Evolutionary conservation across 176 grass and related monocot genomes (phyloP).

Genomic region (Dactylis glomerata): DNA sequence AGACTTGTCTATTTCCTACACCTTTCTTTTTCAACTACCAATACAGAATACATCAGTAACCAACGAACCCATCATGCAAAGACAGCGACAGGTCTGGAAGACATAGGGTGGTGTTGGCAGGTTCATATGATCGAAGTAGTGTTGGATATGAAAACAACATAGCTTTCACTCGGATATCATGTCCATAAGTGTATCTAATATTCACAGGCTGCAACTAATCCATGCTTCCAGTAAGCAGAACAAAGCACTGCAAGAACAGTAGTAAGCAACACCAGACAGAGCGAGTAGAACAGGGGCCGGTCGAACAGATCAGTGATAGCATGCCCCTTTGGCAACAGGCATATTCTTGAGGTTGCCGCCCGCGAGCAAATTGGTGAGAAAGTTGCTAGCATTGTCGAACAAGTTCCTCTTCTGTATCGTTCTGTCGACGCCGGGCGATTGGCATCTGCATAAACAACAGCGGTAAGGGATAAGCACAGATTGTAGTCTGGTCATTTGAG

Average conservation of each 20-base stretch:
- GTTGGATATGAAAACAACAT: not conserved
- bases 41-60: too few species aligned
- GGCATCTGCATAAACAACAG: slow-evolving; percentile 52
- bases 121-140: too few species aligned
- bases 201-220: not conserved
- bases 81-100: too few species aligned
- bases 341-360: slow-evolving; percentile 60
- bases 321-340: slow-evolving; percentile 86
- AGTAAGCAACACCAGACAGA: slow-evolving; percentile 13
- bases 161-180: not conserved
- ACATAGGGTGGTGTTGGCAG: too few species aligned
- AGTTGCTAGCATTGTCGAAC: slow-evolving; percentile 82
- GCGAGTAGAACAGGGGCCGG: slow-evolving; percentile 92
- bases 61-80: too few species aligned
- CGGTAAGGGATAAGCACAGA: not conserved
- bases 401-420: slow-evolving; percentile 62
- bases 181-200: not conserved
- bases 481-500: too few species aligned
- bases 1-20: too few species aligned
- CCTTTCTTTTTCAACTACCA: too few species aligned
- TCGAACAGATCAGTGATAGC: slow-evolving; percentile 81
- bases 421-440: slow-evolving; percentile 67
- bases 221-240: not conserved
- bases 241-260: not conserved
- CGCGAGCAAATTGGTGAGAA: slow-evolving; percentile 83